Evolutionary conservation across 768 basidiomycete genomes (phyloP).

Genomic region (Strobilomyces echinocephalus): DNA sequence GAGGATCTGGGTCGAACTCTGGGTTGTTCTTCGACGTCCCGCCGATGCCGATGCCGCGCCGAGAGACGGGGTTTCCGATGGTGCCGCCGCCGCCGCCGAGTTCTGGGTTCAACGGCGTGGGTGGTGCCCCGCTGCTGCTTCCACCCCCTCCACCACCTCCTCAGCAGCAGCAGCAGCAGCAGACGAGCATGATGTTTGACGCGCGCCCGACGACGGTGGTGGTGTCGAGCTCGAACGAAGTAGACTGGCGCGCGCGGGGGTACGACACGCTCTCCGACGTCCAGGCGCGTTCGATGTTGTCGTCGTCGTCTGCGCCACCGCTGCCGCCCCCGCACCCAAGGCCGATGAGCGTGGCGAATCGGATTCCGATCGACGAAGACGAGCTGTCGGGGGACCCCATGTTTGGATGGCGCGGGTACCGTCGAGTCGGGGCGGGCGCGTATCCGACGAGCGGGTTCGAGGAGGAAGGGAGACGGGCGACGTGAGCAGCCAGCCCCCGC

Average conservation of each 20-base stretch:
- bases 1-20: not conserved
- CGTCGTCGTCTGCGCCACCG: not conserved
- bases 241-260: slow-evolving; percentile 12
- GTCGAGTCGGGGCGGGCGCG: not conserved
- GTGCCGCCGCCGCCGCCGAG: slow-evolving; percentile 6
- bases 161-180: not conserved
- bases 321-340: slow-evolving; percentile 4
- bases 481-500: too few relatives aligned
- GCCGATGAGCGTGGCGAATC: slow-evolving; percentile 14
- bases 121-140: not conserved
- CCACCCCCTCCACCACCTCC: not conserved
- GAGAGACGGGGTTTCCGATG: slow-evolving; percentile 11
- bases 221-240: slow-evolving; percentile 8
- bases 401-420: slow-evolving; percentile 11
- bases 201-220: not conserved
- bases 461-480: slow-evolving; percentile 4
- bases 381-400: slow-evolving; percentile 11
- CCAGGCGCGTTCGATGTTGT: slow-evolving; percentile 18
- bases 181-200: slow-evolving; percentile 4
- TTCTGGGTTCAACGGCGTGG: slow-evolving; percentile 1
- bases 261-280: slow-evolving; percentile 9
- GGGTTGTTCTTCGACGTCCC: slow-evolving; percentile 10
- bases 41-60: slow-evolving; percentile 2
- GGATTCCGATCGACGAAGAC: slow-evolving; percentile 21
- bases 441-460: not conserved